Conservation (phyloP, 495 filamentous ascomycete genomes). For the Penicillium canariense region DNA sequence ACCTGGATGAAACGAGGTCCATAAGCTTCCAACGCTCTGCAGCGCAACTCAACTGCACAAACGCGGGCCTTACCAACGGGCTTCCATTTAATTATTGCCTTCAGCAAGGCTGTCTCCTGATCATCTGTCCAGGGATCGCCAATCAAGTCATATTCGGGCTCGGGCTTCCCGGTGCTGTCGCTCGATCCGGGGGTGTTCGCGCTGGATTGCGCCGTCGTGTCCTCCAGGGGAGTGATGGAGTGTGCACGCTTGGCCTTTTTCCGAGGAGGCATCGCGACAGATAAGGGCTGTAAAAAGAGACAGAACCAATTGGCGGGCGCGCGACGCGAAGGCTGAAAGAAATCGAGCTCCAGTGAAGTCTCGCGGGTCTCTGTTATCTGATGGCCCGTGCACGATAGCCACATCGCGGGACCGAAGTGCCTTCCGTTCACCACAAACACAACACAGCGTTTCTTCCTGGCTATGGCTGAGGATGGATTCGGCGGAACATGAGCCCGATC, state of each 20-base stretch:
- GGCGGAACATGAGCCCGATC: conserved; percentile 49
- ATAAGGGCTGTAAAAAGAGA: not conserved
- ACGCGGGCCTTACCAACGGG: conserved; percentile 68
- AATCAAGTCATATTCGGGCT: conserved; percentile 43
- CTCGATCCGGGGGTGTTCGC: conserved; percentile 34
- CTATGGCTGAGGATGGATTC: conserved; percentile 42
- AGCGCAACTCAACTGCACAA: not conserved
- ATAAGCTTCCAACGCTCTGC: conserved; percentile 2
- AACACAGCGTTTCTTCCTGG: conserved; percentile 9
- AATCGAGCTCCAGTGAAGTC: conserved; percentile 11
- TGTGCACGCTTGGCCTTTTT: conserved; percentile 53
- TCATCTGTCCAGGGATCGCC: conserved; percentile 91
- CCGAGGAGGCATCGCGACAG: conserved; percentile 65
- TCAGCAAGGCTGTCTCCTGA: conserved; percentile 87
- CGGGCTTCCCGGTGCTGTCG: conserved; percentile 32
- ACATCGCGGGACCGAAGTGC: conserved; percentile 17
- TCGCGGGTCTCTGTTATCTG: conserved; percentile 29
- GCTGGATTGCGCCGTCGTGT: conserved; percentile 32
- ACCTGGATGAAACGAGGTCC: conserved; percentile 47
- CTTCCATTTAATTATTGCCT: conserved; percentile 87
- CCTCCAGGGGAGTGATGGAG: conserved; percentile 39
- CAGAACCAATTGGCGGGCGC: not conserved
- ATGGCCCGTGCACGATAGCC: conserved; percentile 38
- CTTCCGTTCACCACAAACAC: conserved; percentile 10
- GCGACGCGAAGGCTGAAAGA: not conserved